These are phyloP conservation scores for Colletotrichum sp. DNA, from an alignment of 2,329 filamentous ascomycete genomes.

Conservation along the genomic window DNA sequence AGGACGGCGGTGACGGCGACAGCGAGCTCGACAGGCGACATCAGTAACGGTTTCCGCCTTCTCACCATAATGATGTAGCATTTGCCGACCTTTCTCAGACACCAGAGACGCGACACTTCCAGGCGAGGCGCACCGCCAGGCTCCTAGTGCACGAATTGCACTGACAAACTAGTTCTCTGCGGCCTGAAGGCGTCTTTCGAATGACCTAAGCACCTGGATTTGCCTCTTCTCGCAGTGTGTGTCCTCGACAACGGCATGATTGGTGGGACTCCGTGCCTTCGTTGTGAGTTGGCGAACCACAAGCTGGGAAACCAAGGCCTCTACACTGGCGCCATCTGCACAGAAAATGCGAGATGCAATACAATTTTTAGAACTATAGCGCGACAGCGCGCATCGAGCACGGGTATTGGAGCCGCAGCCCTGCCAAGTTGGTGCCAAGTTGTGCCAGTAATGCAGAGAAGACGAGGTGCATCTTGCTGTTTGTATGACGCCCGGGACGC, in stretches of 20 bases:
- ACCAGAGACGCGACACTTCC: background rate
- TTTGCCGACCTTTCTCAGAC: background rate
- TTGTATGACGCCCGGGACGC: background rate
- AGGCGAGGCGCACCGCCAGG: background rate
- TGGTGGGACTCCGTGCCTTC: conserved; percentile 1
- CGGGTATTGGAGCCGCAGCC: conserved; percentile 16
- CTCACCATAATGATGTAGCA: background rate
- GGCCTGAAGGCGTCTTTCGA: background rate
- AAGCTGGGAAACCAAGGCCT: background rate
- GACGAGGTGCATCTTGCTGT: conserved; percentile 15
- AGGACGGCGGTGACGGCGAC: background rate
- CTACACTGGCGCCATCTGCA: conserved; percentile 1
- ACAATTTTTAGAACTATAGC: conserved; percentile 13
- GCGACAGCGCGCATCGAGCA: background rate
- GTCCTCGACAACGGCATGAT: background rate
- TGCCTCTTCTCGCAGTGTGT: background rate
- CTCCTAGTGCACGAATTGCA: background rate
- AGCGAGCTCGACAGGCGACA: background rate
- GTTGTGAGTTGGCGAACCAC: conserved; percentile 1
- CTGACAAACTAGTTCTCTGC: background rate
- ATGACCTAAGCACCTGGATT: background rate
- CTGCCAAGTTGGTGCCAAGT: conserved; percentile 16
- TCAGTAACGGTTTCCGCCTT: background rate
- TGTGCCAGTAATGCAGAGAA: conserved; percentile 14
- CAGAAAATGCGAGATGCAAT: conserved; percentile 7